A percentile compares a stretch with the other conserved stretches of the same genome.
Conservation (phyloP, 441 rosid genomes). For the Breynia disticha region DNA sequence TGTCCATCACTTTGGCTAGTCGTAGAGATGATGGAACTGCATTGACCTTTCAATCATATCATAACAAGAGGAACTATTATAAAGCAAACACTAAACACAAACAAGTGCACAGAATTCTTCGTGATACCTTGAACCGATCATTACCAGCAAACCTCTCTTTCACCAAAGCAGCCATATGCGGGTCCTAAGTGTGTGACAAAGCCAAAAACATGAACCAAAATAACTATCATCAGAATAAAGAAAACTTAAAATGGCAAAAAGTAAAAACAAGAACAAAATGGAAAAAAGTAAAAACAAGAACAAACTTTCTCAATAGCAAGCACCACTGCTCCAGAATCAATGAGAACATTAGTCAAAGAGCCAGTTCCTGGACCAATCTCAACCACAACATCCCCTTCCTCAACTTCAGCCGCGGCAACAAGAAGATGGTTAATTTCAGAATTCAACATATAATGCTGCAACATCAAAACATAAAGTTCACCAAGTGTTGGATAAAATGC, state of each 20-base stretch:
- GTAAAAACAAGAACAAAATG: neutral
- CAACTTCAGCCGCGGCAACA: constrained; percentile 43
- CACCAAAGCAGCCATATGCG: constrained; percentile 70
- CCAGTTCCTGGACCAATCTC: constrained; percentile 98
- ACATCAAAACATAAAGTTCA: constrained; percentile 2
- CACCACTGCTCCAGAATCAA: constrained; percentile 57
- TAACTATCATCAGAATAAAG: neutral
- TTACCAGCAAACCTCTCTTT: constrained; percentile 52
- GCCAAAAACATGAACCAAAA: neutral
- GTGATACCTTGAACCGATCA: constrained; percentile 51
- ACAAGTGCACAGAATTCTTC: neutral
- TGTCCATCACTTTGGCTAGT: neutral
- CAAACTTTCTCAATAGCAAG: constrained; percentile 82
- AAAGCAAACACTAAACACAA: neutral
- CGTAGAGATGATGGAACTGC: too few relatives aligned
- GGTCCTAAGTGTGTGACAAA: constrained; percentile 42
- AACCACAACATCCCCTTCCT: constrained; percentile 69
- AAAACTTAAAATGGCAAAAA: neutral
- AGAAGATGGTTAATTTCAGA: constrained; percentile 62
- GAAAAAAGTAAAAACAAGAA: neutral
- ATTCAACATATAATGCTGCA: constrained; percentile 90
- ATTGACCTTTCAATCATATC: too few relatives aligned
- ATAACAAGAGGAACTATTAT: neutral
- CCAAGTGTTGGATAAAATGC: constrained; percentile 25
- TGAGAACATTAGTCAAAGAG: constrained; percentile 67